Conservation (phyloP, 441 rosid genomes). For the Pelargonium australe region DNA sequence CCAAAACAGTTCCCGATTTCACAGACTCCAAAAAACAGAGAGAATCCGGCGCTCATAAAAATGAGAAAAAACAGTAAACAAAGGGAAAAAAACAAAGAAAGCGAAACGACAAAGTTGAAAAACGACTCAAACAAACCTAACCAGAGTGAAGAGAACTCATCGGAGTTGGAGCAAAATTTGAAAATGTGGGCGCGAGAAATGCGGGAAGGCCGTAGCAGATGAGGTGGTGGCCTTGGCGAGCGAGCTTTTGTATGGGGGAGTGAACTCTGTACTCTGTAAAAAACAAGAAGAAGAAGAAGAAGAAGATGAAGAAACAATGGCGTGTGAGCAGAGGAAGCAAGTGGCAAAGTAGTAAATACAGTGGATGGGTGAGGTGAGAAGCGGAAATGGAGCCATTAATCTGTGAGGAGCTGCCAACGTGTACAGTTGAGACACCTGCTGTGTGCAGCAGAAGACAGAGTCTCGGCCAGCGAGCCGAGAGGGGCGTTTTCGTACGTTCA, state of each 20-base stretch:
- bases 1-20: no score
- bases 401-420: conserved; percentile 15
- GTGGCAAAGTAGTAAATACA: conserved; percentile 52
- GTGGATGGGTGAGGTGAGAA: conserved; percentile 31
- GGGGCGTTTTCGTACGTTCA: conserved; percentile 9
- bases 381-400: conserved; percentile 27
- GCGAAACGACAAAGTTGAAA: background rate
- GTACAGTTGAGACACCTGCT: background rate
- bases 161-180: conserved; percentile 28
- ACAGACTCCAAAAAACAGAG: no score
- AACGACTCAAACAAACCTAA: conserved; percentile 16
- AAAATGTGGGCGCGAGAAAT: conserved; percentile 25
- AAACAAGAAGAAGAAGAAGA: background rate
- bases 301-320: background rate
- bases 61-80: no score
- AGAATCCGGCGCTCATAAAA: no score
- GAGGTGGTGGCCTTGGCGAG: background rate
- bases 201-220: conserved; percentile 38
- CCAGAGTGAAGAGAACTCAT: no score
- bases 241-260: no score
- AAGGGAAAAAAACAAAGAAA: no score
- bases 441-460: background rate
- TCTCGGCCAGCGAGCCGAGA: conserved; percentile 1
- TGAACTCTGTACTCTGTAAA: no score
- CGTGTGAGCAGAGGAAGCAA: conserved; percentile 9